A percentile compares a stretch with the other conserved stretches of the same genome.
These are phyloP conservation scores for Paspalum vaginatum DNA, from an alignment of 176 grass and related monocot genomes.

Conservation along the genomic window DNA sequence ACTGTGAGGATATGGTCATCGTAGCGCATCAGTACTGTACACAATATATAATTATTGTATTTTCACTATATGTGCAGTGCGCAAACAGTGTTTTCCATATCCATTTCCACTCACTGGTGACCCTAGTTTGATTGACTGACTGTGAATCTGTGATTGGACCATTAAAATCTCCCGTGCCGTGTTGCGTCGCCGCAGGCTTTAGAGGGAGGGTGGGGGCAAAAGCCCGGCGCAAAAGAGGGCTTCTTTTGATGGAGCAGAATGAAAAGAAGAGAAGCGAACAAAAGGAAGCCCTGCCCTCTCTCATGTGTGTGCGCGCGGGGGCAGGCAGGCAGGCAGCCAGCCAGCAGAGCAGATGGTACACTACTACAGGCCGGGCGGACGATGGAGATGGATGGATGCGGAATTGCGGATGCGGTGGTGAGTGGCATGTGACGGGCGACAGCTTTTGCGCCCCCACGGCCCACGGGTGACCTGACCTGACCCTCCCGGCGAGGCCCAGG, in stretches of 20 bases:
- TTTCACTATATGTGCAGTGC: too few relatives aligned
- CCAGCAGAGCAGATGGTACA: background rate
- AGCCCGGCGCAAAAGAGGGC: slow-evolving; percentile 32
- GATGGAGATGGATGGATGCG: slow-evolving; percentile 9
- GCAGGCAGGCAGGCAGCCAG: background rate
- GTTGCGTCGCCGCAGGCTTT: slow-evolving; percentile 56
- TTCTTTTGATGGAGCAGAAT: slow-evolving; percentile 71
- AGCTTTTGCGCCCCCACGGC: slow-evolving; percentile 38
- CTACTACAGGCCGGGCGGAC: background rate
- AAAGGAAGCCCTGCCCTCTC: slow-evolving; percentile 35
- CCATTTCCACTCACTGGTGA: too few relatives aligned
- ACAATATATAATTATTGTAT: too few relatives aligned
- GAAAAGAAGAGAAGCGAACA: slow-evolving; percentile 69
- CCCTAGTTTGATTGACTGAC: too few relatives aligned
- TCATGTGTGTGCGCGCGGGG: slow-evolving; percentile 8
- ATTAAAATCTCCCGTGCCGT: slow-evolving; percentile 44
- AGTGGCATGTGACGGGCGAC: slow-evolving; percentile 62
- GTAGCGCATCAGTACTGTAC: too few relatives aligned
- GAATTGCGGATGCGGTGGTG: background rate
- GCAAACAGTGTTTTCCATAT: too few relatives aligned
- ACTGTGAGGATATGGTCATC: too few relatives aligned
- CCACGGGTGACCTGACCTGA: slow-evolving; percentile 10
- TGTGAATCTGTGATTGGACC: slow-evolving; percentile 27
- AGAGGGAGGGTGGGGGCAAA: background rate
- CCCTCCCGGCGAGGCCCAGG: background rate